These are phyloP conservation scores for Aspergillus cejpii DNA, from an alignment of 2,329 filamentous ascomycete genomes.

Conservation along the genomic window DNA sequence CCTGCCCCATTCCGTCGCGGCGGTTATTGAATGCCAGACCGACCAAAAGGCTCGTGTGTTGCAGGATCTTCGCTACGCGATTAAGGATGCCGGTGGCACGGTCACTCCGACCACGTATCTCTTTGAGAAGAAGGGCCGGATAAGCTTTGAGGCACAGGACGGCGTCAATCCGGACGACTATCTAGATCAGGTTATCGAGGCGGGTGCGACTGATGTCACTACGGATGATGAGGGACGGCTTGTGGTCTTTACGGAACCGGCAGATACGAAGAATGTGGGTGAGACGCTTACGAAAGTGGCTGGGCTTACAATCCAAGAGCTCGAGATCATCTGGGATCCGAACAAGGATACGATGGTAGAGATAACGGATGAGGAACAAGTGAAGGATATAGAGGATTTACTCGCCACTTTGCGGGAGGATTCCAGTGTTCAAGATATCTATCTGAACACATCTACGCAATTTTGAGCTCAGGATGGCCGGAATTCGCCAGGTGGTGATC, in stretches of 20 bases:
- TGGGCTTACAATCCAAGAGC: conserved; percentile 61
- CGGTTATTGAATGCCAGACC: conserved; percentile 79
- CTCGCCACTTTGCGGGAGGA: conserved; percentile 53
- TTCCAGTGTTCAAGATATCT: conserved; percentile 69
- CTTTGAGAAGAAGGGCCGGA: conserved; percentile 72
- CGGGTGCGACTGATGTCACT: conserved; percentile 56
- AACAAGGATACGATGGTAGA: conserved; percentile 70
- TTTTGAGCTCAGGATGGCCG: conserved; percentile 12
- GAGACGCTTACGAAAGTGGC: conserved; percentile 58
- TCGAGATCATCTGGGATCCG: conserved; percentile 77
- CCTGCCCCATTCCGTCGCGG: conserved; percentile 63
- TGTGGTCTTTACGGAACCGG: conserved; percentile 63
- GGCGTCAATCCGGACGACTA: conserved; percentile 59
- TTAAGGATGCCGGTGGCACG: conserved; percentile 66
- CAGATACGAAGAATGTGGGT: conserved; percentile 57
- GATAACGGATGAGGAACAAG: conserved; percentile 52
- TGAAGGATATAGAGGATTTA: conserved; percentile 54
- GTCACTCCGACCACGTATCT: conserved; percentile 72
- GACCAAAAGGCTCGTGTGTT: conserved; percentile 70
- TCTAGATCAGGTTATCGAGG: conserved; percentile 75
- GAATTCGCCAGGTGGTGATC: too few relatives aligned
- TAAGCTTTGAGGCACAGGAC: conserved; percentile 60
- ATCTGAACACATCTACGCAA: conserved; percentile 54
- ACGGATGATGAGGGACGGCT: conserved; percentile 62
- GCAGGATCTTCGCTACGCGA: conserved; percentile 62